phyloP scores from a whole-genome alignment of 163 green algal genomes.

The Chlamydomonas reinhardtii region DNA sequence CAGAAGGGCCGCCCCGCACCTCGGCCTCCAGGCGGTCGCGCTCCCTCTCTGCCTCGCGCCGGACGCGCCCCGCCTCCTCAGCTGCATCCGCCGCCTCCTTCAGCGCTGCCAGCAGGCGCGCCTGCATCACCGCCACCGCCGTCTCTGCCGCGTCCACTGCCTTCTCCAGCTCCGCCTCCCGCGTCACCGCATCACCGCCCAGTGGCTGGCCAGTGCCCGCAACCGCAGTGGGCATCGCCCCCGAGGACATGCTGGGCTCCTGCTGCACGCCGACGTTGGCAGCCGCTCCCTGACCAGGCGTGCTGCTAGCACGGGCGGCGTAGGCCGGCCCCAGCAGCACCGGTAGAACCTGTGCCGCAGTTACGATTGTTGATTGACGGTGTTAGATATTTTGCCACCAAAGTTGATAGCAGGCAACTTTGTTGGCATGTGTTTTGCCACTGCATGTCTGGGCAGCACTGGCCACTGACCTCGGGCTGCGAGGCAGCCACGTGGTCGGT shows the following conservation, averaged over 20 bases:
- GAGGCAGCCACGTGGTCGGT: slow-evolving; percentile 10
- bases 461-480: slow-evolving; percentile 39
- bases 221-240: no score
- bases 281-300: no score
- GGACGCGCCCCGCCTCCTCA: slow-evolving; percentile 27
- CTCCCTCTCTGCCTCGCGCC: slow-evolving; percentile 45
- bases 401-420: no score
- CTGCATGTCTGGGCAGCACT: no score
- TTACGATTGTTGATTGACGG: no score
- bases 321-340: slow-evolving; percentile 29
- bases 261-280: no score
- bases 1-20: not conserved
- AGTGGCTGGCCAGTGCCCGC: no score
- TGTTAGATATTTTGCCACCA: no score
- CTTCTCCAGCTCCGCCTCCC: slow-evolving; percentile 42
- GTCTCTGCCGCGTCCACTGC: slow-evolving; percentile 56
- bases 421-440: no score
- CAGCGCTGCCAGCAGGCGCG: slow-evolving; percentile 53
- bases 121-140: slow-evolving; percentile 57
- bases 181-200: not conserved
- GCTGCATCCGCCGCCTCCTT: slow-evolving; percentile 33
- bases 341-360: slow-evolving; percentile 6
- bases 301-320: not conserved
- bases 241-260: no score
- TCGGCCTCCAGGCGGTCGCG: slow-evolving; percentile 46